phyloP scores from a whole-genome alignment of 73 alveolate species.

The Paramecium sexaurelia region DNA sequence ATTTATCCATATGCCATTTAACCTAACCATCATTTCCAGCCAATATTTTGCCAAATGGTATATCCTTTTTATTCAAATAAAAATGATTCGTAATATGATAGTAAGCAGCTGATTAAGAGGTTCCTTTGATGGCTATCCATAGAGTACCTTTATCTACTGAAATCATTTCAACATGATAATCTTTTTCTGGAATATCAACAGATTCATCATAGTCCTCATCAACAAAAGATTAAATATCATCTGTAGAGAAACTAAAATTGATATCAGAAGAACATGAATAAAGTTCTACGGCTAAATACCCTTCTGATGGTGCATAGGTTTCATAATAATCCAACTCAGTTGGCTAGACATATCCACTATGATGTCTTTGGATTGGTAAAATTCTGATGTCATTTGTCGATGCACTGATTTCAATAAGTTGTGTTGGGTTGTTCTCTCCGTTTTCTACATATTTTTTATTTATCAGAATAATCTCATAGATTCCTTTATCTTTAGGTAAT shows the following conservation, averaged over 20 bases:
- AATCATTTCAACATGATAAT: not conserved
- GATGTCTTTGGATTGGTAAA: not conserved
- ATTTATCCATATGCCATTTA: not conserved
- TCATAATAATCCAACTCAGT: not conserved
- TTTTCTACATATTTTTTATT: not conserved
- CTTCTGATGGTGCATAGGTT: not conserved
- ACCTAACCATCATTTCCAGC: conserved; percentile 31
- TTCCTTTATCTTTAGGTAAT: conserved; percentile 42
- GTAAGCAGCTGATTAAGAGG: not conserved
- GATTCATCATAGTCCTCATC: conserved; percentile 27
- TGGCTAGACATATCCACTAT: not conserved
- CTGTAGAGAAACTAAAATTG: not conserved
- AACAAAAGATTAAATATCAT: not conserved
- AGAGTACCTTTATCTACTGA: conserved; percentile 39
- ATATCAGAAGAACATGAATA: not conserved
- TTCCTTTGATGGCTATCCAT: not conserved
- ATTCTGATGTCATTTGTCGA: not conserved
- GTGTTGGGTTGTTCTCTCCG: not conserved
- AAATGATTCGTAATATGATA: not conserved
- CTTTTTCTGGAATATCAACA: not conserved
- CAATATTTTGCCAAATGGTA: conserved; percentile 32
- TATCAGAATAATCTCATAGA: not conserved
- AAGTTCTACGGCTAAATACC: not conserved
- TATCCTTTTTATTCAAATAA: not conserved
- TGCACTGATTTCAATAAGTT: not conserved